Conservation (phyloP, 768 basidiomycete species). For the Tylopilus vinaceipallidus region DNA sequence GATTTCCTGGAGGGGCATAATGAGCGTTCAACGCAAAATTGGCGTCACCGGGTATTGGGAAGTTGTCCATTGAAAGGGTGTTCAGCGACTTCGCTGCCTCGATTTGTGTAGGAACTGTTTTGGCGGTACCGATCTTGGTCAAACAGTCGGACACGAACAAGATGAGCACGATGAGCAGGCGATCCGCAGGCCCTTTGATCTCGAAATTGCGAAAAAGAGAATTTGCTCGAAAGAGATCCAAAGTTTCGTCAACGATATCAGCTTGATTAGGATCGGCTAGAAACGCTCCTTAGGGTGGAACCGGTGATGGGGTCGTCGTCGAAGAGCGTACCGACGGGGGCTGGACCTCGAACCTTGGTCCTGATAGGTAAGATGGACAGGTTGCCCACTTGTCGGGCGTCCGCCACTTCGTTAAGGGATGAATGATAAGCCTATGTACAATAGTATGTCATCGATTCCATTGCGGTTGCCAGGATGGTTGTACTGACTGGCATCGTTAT, state of each 20-base stretch:
- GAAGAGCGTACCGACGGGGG: conserved; percentile 63
- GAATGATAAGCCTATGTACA: conserved; percentile 89
- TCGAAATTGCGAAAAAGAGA: conserved; percentile 99
- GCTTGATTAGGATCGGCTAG: conserved; percentile 74
- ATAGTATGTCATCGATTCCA: background rate
- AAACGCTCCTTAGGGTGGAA: conserved; percentile 12
- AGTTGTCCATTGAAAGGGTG: conserved; percentile 90
- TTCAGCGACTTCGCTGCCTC: conserved; percentile 88
- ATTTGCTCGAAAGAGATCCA: conserved; percentile 97
- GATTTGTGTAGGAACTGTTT: conserved; percentile 67
- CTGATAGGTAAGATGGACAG: conserved; percentile 87
- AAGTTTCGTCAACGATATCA: conserved; percentile 94
- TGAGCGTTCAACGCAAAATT: conserved; percentile 91
- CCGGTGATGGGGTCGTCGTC: conserved; percentile 3
- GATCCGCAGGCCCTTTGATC: conserved; percentile 97
- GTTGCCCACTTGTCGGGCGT: conserved; percentile 85
- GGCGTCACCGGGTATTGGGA: conserved; percentile 93
- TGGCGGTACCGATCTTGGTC: conserved; percentile 76
- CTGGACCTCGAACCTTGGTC: conserved; percentile 90
- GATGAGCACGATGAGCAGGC: conserved; percentile 94
- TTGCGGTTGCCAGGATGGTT: background rate
- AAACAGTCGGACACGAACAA: conserved; percentile 98
- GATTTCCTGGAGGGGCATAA: conserved; percentile 75
- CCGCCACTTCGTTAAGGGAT: conserved; percentile 80
- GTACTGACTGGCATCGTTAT: conserved; percentile 57